Evolutionary conservation across 495 filamentous ascomycete genomes (phyloP), one percentile per base, ranked within the genome.

Genomic region (Aspergillus ellipticus): DNA sequence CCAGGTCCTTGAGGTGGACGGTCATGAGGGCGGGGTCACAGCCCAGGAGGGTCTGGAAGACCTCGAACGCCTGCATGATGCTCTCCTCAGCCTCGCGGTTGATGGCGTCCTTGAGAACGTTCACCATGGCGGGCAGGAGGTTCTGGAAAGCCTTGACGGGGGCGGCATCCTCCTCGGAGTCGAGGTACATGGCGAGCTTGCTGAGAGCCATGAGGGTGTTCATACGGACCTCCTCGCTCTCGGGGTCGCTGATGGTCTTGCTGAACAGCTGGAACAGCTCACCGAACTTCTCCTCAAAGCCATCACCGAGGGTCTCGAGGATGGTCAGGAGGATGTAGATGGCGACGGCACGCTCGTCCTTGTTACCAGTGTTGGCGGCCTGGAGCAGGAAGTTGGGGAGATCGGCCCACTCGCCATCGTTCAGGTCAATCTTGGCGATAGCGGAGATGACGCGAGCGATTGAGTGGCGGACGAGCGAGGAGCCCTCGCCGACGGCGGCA

Each of bases 171-270:
- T 95, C 88, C 42, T 96, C 92, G 0, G 88, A 82, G 60, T 96
- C 89, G 39, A 98, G 78, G 60, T 94, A 77, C 78, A 96, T 88
- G 19, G 92, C 88, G 56, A 96, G 78, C 72, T 89, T 86, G 68
- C 92, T 89, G 55, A 97, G 81, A n/a, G 90, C 90, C 62, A 96
- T 82, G 73, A 97, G 87, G 22, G 92, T 96, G 75, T 97, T 98
- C 73, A 96, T 84, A 54, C 93, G 87, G 49, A 98, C 95, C 66
- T 94, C 87, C 53, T 86, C 79, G 70, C 89, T 96, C 74, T 96
- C 88, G 17, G 88, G 88, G 68, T 98, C 95, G 57, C 81, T 82
- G 66, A 98, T 94, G 13, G 92, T 96, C 70, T 83, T 89, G 69
- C 73, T 75, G 77, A 97, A 97, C 9, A 97, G 82, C 54, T 79